Conservation (phyloP, 2,329 filamentous ascomycete genomes). For the Fusarium odoratissimum region DNA sequence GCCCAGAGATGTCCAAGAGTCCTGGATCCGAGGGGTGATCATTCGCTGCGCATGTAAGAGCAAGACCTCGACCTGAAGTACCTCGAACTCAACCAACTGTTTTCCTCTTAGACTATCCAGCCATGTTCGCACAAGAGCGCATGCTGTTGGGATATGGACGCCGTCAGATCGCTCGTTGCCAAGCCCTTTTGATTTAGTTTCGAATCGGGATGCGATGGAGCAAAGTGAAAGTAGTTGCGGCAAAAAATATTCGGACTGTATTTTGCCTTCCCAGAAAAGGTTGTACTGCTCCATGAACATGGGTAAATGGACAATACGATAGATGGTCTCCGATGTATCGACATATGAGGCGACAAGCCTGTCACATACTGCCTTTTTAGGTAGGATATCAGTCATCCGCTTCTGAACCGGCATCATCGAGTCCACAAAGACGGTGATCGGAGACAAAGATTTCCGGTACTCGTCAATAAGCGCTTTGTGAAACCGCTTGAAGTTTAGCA, state of each 20-base stretch:
- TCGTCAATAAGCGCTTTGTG: slow-evolving; percentile 62
- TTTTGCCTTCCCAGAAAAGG: slow-evolving; percentile 62
- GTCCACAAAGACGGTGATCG: slow-evolving; percentile 67
- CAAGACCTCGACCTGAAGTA: slow-evolving; percentile 66
- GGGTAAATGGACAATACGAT: slow-evolving; percentile 64
- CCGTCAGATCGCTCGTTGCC: slow-evolving; percentile 64
- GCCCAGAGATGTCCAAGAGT: slow-evolving; percentile 67
- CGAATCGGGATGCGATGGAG: slow-evolving; percentile 65
- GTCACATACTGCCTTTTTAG: slow-evolving; percentile 63
- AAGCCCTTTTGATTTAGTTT: slow-evolving; percentile 62
- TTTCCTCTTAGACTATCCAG: slow-evolving; percentile 64
- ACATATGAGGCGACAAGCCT: slow-evolving; percentile 62
- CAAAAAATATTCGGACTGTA: slow-evolving; percentile 62
- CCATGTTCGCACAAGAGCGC: slow-evolving; percentile 65
- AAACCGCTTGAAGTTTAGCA: slow-evolving; percentile 59
- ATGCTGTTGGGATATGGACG: slow-evolving; percentile 68
- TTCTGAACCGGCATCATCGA: slow-evolving; percentile 69
- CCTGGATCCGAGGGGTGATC: slow-evolving; percentile 62
- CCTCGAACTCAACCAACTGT: slow-evolving; percentile 63
- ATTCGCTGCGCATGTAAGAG: slow-evolving; percentile 64
- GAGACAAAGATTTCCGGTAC: slow-evolving; percentile 58
- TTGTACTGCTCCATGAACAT: slow-evolving; percentile 64
- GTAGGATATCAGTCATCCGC: slow-evolving; percentile 68
- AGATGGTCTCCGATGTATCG: slow-evolving; percentile 63
- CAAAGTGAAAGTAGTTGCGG: slow-evolving; percentile 65